A percentile compares a stretch with the other conserved stretches of the same genome.
These are phyloP conservation scores for Cyclostephanos tholiformis DNA, from an alignment of 108 stramenopile genomes.

Conservation along the genomic window DNA sequence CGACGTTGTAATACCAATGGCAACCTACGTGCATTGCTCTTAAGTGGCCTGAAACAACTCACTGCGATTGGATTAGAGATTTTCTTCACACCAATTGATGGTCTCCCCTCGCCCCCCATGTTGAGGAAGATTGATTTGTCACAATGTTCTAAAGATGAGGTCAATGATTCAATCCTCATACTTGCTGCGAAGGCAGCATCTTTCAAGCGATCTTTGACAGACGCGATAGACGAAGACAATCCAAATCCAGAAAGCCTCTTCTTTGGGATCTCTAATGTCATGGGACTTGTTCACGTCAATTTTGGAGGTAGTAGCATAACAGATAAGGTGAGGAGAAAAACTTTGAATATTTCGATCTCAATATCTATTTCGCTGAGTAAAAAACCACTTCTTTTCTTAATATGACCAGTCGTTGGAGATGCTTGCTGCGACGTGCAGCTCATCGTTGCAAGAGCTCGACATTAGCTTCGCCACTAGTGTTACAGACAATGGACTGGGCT, in stretches of 20 bases:
- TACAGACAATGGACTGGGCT: conserved; percentile 78
- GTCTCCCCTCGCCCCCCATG: conserved; percentile 68
- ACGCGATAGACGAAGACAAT: conserved; percentile 15
- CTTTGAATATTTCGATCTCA: conserved; percentile 51
- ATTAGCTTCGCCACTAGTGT: conserved; percentile 72
- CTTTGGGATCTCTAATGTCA: conserved; percentile 29
- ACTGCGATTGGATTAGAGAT: conserved; percentile 70
- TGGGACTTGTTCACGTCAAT: conserved; percentile 45
- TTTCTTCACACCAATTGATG: conserved; percentile 69
- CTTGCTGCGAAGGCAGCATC: conserved; percentile 58
- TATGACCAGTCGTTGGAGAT: conserved; percentile 55
- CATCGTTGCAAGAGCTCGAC: conserved; percentile 64
- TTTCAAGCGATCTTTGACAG: conserved; percentile 39
- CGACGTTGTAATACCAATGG: conserved; percentile 57
- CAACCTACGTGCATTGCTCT: conserved; percentile 55
- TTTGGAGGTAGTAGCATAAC: conserved; percentile 28
- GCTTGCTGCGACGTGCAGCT: conserved; percentile 59
- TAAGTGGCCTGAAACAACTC: conserved; percentile 63
- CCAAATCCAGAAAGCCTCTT: conserved; percentile 43
- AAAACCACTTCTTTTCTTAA: not conserved
- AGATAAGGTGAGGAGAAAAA: conserved; percentile 12
- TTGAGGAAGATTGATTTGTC: conserved; percentile 62
- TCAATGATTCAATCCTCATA: conserved; percentile 69
- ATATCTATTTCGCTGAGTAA: conserved; percentile 56
- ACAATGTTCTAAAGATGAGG: conserved; percentile 62